phyloP scores from a whole-genome alignment of 805 yeast genomes.

The Wickerhamiella sorbophila region DNA sequence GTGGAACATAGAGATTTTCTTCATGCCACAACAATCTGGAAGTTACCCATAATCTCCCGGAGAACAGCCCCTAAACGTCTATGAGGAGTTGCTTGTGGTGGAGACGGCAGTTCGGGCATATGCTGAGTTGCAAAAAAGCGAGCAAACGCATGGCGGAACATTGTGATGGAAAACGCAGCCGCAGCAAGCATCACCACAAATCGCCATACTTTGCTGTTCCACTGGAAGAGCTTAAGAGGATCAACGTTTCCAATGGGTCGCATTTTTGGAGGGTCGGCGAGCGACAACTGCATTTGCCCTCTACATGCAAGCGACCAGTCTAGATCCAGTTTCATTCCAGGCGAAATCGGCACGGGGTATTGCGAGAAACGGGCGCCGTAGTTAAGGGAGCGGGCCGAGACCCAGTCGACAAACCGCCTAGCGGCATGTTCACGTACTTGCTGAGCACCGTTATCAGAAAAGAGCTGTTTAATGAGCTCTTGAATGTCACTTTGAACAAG shows the following conservation, averaged over 20 bases:
- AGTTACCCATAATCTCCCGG: not conserved
- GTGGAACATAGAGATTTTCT: not conserved
- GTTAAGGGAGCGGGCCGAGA: conserved; percentile 1
- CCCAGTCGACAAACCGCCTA: conserved; percentile 5
- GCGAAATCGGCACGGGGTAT: conserved; percentile 3
- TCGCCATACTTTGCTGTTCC: conserved; percentile 6
- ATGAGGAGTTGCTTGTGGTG: not conserved
- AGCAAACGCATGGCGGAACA: not conserved
- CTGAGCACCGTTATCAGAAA: conserved; percentile 2
- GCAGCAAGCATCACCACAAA: conserved; percentile 2
- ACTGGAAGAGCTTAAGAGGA: conserved; percentile 15
- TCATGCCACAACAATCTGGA: not conserved
- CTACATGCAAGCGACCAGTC: not conserved
- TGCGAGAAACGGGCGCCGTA: conserved; percentile 4
- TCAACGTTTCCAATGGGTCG: conserved; percentile 16
- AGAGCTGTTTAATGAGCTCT: conserved; percentile 3
- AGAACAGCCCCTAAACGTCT: not conserved
- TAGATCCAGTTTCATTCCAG: conserved; percentile 1
- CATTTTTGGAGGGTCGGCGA: conserved; percentile 6
- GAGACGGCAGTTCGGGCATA: conserved; percentile 2
- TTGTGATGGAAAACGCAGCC: not conserved
- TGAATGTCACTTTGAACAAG: conserved; percentile 9
- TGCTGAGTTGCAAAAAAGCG: not conserved
- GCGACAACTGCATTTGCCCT: not conserved
- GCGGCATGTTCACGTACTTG: conserved; percentile 3